Base-by-base conservation (phyloP, 345 rosid species). In the Populus tremula region DNA sequence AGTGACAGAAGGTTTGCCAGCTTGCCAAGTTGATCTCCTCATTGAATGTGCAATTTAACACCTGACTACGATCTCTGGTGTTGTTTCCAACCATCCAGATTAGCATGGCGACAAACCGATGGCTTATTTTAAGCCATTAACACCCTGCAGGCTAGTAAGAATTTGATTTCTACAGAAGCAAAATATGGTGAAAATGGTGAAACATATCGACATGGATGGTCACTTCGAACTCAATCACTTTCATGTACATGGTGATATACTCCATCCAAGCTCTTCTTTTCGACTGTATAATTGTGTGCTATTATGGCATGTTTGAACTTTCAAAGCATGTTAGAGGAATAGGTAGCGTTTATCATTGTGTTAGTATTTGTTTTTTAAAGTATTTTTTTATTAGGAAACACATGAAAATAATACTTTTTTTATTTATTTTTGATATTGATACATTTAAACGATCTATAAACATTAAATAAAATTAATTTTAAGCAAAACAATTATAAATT, bases 371-470 rank as follows among this genome's bases (percentile, higher is more conserved):
- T 33, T 33, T 33, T 33, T 33, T 4, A 33, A 33, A 33, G 0
- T 33, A 4, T 3, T 33, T 33, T 33, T 33, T 33, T 33, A 33
- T 33, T 33, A 3, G 0, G 0, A 33, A 33, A 33, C 0, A 4
- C 4, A 33, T 33, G 0, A 33, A 33, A 4, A 2, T 33, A 3
- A 33, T 33, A 33, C n/a, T 4, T 4, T 33, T 4, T 33, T 33
- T 33, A 33, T 33, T 33, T 33, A 33, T 33, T 33, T 33, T 33
- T 33, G 5, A 33, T 0, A 4, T 33, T 5, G 0, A 33, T 0
- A 3, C 0, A 33, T 33, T 0, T 33, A 33, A 33, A 33, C 0
- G 4, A 33, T 33, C 0, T 0, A 33, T 0, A 33, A 33, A 33
- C 5, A 33, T 33, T 33, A 33, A 4, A 33, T 27, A 33, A 33